Conservation (phyloP, 768 basidiomycete species). For the Exsudoporus frostii region DNA sequence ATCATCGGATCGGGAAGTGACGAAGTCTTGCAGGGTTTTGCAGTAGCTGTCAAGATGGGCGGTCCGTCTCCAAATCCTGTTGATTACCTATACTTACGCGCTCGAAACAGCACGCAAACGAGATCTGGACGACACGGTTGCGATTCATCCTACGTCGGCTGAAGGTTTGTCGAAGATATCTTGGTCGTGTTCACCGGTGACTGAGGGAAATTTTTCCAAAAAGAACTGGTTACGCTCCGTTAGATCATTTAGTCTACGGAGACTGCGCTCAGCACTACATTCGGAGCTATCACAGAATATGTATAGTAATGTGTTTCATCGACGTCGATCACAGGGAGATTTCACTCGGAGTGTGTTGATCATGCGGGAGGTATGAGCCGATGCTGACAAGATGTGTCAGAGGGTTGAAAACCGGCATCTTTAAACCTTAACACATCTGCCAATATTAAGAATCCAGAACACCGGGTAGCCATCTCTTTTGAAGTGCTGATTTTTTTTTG, state of each 20-base stretch:
- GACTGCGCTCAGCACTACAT: neutral
- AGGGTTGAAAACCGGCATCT: neutral
- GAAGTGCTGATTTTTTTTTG: neutral
- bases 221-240: constrained; percentile 59
- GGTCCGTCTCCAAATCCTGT: constrained; percentile 33
- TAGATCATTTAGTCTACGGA: constrained; percentile 18
- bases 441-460: neutral
- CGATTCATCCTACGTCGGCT: constrained; percentile 86
- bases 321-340: neutral
- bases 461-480: no score
- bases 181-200: neutral
- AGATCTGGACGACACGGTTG: constrained; percentile 85
- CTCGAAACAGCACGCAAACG: constrained; percentile 57
- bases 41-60: constrained; percentile 97
- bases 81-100: constrained; percentile 3
- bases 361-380: neutral
- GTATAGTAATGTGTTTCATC: neutral
- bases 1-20: constrained; percentile 90
- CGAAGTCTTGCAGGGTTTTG: constrained; percentile 94
- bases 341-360: neutral
- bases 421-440: neutral
- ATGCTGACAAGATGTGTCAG: neutral
- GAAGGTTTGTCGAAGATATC: constrained; percentile 55
- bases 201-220: constrained; percentile 14
- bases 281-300: neutral